These are phyloP conservation scores for Eutypa lata DNA, from an alignment of 2,329 filamentous ascomycete species.

Conservation along the genomic window DNA sequence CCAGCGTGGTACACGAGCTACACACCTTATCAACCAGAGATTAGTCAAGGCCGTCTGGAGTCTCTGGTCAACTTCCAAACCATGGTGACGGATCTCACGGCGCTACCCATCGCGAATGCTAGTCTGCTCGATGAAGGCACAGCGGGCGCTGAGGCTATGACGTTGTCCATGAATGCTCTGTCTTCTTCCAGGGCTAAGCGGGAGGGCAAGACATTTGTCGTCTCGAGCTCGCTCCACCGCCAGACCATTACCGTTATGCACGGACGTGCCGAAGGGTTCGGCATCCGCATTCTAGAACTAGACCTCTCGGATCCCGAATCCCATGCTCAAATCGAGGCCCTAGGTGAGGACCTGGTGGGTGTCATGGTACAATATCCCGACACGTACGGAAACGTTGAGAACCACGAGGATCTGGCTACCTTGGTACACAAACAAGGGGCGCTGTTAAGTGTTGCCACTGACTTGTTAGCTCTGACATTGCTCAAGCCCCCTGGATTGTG, in stretches of 20 bases:
- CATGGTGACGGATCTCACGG: constrained; percentile 83
- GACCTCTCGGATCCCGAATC: constrained; percentile 65
- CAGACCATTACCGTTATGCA: constrained; percentile 82
- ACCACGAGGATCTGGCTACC: constrained; percentile 72
- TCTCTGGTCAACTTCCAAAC: constrained; percentile 96
- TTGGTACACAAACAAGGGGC: constrained; percentile 74
- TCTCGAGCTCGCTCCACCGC: constrained; percentile 78
- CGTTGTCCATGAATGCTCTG: constrained; percentile 77
- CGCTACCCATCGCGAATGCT: constrained; percentile 83
- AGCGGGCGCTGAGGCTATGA: constrained; percentile 94
- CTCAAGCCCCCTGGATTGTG: constrained; percentile 90
- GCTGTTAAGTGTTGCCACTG: constrained; percentile 83
- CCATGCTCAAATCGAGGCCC: constrained; percentile 63
- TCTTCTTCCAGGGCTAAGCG: constrained; percentile 70
- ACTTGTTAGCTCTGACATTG: constrained; percentile 81
- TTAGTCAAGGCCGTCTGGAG: constrained; percentile 90
- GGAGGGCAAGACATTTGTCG: constrained; percentile 75
- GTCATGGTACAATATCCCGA: constrained; percentile 95
- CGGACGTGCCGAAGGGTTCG: constrained; percentile 87
- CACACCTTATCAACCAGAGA: constrained; percentile 95
- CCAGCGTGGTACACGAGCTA: constrained; percentile 98
- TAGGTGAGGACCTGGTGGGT: constrained; percentile 80
- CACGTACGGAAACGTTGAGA: constrained; percentile 74
- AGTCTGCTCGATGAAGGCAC: constrained; percentile 89
- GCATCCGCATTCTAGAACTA: constrained; percentile 70